Base-by-base conservation (phyloP, 2,329 filamentous ascomycete species). In the Scolecobasidium constrictum region DNA sequence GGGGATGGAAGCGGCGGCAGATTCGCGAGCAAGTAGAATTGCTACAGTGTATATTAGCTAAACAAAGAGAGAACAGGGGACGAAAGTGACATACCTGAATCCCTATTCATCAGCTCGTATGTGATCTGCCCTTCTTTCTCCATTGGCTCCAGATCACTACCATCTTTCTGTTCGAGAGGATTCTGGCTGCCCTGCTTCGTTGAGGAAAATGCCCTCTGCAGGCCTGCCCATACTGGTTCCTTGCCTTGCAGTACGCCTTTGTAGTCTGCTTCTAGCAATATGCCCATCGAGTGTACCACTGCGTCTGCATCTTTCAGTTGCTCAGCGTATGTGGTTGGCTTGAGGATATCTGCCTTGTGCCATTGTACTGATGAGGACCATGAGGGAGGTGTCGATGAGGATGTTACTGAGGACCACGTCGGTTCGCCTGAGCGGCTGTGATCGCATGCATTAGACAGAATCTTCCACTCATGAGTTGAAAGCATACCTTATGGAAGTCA, bases 101-200 rank as follows among this genome's bases (percentile, higher is more conserved):
- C 90, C 45, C 92, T 77, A 66, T 98, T 98, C 86, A 98, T 95
- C 47, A 87, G 72, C 67, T 96, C 92, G 67, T 98, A 98, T 15
- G 90, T 95, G 54, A 94, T 71, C 63, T 92, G 83, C 19, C 80
- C 79, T 52, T 79, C 78, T 36, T 68, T 73, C 59, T 84, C 79
- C 41, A 78, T 70, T 1, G 80, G 73, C 50, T 73, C 71, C 47
- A 75, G 71, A 48, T 66, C 61, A 48, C 75, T 73, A 38, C 72
- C 76, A 34, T 69, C 61, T 40, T 68, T 66, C 42, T 73, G 71
- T 47, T 81, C 73, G 15, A 93, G 68, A 2, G 85, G 86, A 59
- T 93, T 84, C 54, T 66, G 72, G 42, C 77, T 76, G 44, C 77
- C 55, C 65, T 61, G 53, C 51, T 81, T 81, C 2, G 73, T 71